Percentiles rank a stretch among this genome's conserved stretches.
Conservation (phyloP, 208 protist genomes). For the Leishmania gerbilli region DNA sequence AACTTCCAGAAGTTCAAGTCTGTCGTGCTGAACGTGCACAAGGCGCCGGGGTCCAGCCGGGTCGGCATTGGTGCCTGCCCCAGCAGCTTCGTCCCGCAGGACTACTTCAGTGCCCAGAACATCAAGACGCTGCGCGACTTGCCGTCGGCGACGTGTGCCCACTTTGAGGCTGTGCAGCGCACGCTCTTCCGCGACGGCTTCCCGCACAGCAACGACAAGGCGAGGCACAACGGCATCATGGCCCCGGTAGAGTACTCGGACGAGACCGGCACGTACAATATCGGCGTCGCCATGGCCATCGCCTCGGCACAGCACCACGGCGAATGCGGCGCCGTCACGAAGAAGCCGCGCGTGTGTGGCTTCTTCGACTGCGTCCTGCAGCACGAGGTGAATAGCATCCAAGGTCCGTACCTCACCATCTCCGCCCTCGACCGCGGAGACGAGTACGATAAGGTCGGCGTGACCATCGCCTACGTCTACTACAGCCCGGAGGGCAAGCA, state of each 20-base stretch:
- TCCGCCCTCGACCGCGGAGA: slow-evolving; percentile 92
- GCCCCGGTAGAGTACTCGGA: slow-evolving; percentile 82
- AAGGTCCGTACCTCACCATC: slow-evolving; percentile 93
- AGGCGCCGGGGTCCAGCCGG: slow-evolving; percentile 88
- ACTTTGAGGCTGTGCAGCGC: slow-evolving; percentile 90
- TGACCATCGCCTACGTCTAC: slow-evolving; percentile 92
- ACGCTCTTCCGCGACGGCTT: slow-evolving; percentile 67
- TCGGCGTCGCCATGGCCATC: slow-evolving; percentile 90
- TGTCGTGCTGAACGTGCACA: slow-evolving; percentile 92
- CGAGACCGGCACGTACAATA: slow-evolving; percentile 82
- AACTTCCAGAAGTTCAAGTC: slow-evolving; percentile 82
- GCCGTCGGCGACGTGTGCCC: slow-evolving; percentile 50
- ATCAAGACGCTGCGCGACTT: slow-evolving; percentile 86
- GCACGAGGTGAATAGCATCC: slow-evolving; percentile 86
- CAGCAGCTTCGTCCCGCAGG: slow-evolving; percentile 87
- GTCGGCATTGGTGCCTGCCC: slow-evolving; percentile 92
- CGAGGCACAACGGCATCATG: slow-evolving; percentile 75
- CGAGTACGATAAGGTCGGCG: slow-evolving; percentile 88
- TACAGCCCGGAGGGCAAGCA: slow-evolving; percentile 54
- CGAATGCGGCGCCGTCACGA: slow-evolving; percentile 90
- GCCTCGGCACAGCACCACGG: slow-evolving; percentile 76
- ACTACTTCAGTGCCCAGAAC: slow-evolving; percentile 84
- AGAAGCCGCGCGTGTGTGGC: slow-evolving; percentile 89
- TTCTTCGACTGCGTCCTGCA: slow-evolving; percentile 94
- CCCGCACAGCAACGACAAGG: slow-evolving; percentile 27